These are phyloP conservation scores for Pichia pseudocactophila DNA, from an alignment of 805 yeast genomes.

Conservation along the genomic window DNA sequence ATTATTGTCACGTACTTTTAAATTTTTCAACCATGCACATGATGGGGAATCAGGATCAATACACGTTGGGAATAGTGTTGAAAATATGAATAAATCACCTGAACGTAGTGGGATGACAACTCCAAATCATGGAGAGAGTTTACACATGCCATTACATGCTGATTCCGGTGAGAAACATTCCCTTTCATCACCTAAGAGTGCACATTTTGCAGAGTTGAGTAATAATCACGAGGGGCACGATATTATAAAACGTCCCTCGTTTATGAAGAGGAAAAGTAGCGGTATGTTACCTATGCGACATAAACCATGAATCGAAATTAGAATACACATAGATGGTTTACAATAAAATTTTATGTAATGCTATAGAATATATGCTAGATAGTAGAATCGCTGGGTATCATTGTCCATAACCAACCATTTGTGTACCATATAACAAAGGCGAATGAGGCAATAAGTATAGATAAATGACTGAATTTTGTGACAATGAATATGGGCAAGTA, in stretches of 20 bases:
- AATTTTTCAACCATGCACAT: neutral
- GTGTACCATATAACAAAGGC: constrained; percentile 1
- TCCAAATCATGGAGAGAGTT: neutral
- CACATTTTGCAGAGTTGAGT: neutral
- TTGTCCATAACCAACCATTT: neutral
- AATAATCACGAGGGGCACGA: neutral
- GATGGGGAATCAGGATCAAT: neutral
- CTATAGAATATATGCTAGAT: too few relatives aligned
- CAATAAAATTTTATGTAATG: too few relatives aligned
- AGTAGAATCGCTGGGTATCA: neutral
- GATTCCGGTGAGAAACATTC: neutral
- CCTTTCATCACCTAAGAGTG: neutral
- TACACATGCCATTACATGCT: neutral
- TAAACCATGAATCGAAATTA: too few relatives aligned
- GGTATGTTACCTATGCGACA: neutral
- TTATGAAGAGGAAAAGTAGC: neutral
- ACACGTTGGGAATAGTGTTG: too few relatives aligned
- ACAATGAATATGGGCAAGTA: constrained; percentile 10
- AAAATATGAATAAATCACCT: neutral
- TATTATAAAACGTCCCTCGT: neutral
- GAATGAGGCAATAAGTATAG: neutral
- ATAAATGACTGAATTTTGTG: constrained; percentile 1
- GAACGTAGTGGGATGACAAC: too few relatives aligned
- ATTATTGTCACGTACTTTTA: constrained; percentile 1
- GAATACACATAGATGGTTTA: neutral